Percentiles rank a stretch among this genome's conserved stretches.
phyloP scores from a whole-genome alignment of 345 rosid genomes.

The Mercurialis annua region DNA sequence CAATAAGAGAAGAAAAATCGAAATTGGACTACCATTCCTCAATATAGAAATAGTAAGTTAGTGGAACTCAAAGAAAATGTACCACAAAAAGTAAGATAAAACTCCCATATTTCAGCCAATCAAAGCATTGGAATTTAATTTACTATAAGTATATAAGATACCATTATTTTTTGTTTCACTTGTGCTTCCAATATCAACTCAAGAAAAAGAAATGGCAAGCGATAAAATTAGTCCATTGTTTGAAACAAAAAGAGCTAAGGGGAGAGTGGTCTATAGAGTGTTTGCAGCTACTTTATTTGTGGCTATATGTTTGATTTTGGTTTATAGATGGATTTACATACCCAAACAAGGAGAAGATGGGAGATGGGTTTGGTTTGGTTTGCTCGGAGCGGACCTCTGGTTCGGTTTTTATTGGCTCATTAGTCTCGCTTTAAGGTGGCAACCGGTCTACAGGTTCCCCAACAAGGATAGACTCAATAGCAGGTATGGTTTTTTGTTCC shows the following conservation, averaged over 20 bases:
- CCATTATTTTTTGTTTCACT: no score
- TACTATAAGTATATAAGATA: no score
- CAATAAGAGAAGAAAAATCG: no score
- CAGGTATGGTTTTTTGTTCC: slow-evolving; percentile 17
- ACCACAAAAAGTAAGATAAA: background rate
- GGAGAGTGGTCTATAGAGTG: slow-evolving; percentile 1
- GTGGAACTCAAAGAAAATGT: no score
- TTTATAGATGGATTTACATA: slow-evolving; percentile 14
- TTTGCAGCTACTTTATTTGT: slow-evolving; percentile 14
- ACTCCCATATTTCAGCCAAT: no score
- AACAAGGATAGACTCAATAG: slow-evolving; percentile 32
- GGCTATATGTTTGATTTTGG: slow-evolving; percentile 12
- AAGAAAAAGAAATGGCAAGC: slow-evolving; percentile 2
- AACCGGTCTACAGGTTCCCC: slow-evolving; percentile 19
- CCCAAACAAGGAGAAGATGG: slow-evolving; percentile 17
- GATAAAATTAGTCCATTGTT: slow-evolving; percentile 13
- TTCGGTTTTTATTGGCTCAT: slow-evolving; percentile 32
- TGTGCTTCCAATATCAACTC: no score
- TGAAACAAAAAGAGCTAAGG: slow-evolving; percentile 18
- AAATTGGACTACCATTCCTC: no score
- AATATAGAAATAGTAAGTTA: no score
- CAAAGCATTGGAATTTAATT: no score
- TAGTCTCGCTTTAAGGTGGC: slow-evolving; percentile 22
- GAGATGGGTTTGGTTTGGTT: slow-evolving; percentile 31
- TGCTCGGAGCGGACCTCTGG: slow-evolving; percentile 28